Percentiles rank a stretch among this genome's conserved stretches.
These are phyloP conservation scores for Neostapfia colusana DNA, from an alignment of 176 grass and related monocot genomes.

Conservation along the genomic window DNA sequence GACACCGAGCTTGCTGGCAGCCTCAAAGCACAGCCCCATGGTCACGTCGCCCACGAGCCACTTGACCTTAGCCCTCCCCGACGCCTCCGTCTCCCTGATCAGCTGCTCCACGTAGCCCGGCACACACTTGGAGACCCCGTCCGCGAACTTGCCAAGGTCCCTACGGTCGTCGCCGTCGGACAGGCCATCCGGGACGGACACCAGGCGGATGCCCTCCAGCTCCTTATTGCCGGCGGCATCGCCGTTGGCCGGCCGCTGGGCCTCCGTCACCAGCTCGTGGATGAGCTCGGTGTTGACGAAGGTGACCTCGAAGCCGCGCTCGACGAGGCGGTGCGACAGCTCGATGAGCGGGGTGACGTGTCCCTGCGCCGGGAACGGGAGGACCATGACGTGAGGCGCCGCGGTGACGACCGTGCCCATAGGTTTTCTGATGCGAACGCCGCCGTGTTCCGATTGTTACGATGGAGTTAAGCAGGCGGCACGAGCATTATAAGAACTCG, in stretches of 20 bases:
- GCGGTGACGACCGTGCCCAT: neutral
- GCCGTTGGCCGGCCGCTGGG: neutral
- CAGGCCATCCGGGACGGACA: slow-evolving; percentile 60
- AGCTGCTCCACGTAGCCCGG: slow-evolving; percentile 49
- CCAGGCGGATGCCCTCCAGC: slow-evolving; percentile 46
- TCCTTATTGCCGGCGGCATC: neutral
- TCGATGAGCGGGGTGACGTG: slow-evolving; percentile 65
- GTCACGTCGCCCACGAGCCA: slow-evolving; percentile 60
- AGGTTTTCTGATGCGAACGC: neutral
- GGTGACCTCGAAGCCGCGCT: slow-evolving; percentile 68
- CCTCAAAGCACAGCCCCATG: slow-evolving; percentile 53
- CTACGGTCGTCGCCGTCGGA: slow-evolving; percentile 49
- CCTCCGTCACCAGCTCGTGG: slow-evolving; percentile 23
- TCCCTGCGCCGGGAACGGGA: slow-evolving; percentile 41
- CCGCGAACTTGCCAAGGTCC: slow-evolving; percentile 32
- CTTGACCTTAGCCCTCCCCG: neutral
- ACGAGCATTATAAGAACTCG: neutral
- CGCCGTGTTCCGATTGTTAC: neutral
- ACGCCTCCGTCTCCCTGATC: slow-evolving; percentile 29
- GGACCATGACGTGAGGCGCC: neutral
- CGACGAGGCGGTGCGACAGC: slow-evolving; percentile 63
- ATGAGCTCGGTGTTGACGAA: slow-evolving; percentile 68
- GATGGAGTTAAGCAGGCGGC: neutral
- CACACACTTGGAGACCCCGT: slow-evolving; percentile 41
- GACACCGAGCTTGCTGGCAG: slow-evolving; percentile 44